A percentile compares a stretch with the other conserved stretches of the same genome.
phyloP scores from a whole-genome alignment of 805 yeast species.

The Candida sphagnicola region DNA sequence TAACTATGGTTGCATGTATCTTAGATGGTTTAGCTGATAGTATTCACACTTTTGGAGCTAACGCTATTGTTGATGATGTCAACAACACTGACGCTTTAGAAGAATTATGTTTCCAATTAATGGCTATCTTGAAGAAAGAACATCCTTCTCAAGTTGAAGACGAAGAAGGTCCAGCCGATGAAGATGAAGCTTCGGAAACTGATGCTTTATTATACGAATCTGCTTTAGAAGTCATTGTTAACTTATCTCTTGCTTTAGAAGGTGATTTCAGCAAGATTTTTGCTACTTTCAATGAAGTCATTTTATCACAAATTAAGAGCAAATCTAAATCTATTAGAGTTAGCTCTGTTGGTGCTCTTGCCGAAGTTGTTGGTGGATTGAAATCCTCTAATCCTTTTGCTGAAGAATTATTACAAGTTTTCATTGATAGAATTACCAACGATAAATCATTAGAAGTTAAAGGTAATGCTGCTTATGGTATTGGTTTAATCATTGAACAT shows the following conservation, averaged over 20 bases:
- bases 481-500: constrained; percentile 67
- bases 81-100: constrained; percentile 54
- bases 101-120: constrained; percentile 62
- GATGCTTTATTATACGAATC: constrained; percentile 74
- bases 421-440: constrained; percentile 64
- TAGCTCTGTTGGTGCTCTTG: constrained; percentile 81
- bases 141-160: constrained; percentile 78
- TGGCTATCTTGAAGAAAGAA: constrained; percentile 71
- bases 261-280: constrained; percentile 74
- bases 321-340: constrained; percentile 71
- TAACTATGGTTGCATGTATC: constrained; percentile 73
- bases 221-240: constrained; percentile 80
- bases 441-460: constrained; percentile 84
- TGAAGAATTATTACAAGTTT: constrained; percentile 65
- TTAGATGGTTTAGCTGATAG: constrained; percentile 72
- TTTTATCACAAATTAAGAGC: constrained; percentile 54
- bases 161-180: constrained; percentile 62
- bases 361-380: constrained; percentile 81
- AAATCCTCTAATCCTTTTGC: constrained; percentile 61
- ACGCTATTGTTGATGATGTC: constrained; percentile 60
- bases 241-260: constrained; percentile 72
- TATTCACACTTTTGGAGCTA: constrained; percentile 66
- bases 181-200: constrained; percentile 44
- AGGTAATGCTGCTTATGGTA: constrained; percentile 95
- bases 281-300: constrained; percentile 61